Evolutionary conservation across 108 stramenopile species (phyloP).

Genomic region (Chaetoceros tenuissimus): DNA sequence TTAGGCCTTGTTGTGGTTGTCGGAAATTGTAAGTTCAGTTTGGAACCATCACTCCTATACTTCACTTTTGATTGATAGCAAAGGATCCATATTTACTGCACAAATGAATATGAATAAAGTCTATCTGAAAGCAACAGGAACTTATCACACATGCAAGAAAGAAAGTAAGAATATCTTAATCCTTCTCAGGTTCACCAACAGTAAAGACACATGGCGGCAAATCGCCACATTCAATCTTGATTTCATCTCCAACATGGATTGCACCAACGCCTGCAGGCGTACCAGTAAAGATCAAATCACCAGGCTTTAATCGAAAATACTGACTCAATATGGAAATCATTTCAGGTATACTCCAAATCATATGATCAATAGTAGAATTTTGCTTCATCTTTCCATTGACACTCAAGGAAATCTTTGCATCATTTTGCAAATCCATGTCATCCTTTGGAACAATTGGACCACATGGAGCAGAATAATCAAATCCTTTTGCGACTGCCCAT

Average conservation of each 20-base stretch:
- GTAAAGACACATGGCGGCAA: conserved; percentile 31
- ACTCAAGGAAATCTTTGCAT: conserved; percentile 17
- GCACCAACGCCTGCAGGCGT: conserved; percentile 90
- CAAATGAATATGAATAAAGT: no score
- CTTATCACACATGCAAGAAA: no score
- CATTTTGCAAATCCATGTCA: conserved; percentile 7
- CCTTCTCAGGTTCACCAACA: no score
- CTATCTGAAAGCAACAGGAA: no score
- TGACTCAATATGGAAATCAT: conserved; percentile 55
- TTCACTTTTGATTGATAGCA: no score
- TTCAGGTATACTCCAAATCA: conserved; percentile 83
- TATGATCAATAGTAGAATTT: conserved; percentile 33
- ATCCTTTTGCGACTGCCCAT: conserved; percentile 88
- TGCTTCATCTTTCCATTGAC: conserved; percentile 59
- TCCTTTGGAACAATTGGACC: conserved; percentile 19
- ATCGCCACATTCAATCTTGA: conserved; percentile 31
- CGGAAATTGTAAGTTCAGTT: no score
- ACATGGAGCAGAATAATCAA: conserved; percentile 67
- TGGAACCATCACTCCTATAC: no score
- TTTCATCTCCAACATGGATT: conserved; percentile 49
- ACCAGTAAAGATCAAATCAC: conserved; percentile 91
- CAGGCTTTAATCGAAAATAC: conserved; percentile 47
- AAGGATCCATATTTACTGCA: no score
- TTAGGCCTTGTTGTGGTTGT: no score
- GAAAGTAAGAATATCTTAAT: no score